Base-by-base conservation (phyloP, 148 eudicot species). In the Fallopia convolvulus region DNA sequence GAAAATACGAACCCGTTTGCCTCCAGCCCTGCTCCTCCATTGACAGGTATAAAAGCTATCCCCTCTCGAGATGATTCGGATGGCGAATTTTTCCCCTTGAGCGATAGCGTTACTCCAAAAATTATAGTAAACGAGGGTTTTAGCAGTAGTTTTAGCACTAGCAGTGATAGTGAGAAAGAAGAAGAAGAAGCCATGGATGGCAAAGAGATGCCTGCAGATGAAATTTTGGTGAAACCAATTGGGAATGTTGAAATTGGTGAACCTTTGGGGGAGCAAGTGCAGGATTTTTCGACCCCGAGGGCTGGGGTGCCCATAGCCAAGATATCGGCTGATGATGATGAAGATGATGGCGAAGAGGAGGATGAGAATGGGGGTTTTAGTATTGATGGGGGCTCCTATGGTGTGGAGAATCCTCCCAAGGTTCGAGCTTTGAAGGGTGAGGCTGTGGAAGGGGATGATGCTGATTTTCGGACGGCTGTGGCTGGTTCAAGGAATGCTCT, bases 131-230 rank as follows among this genome's bases (percentile, higher is more conserved):
- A 50, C 78, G 72, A 53, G 50, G 75, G 75, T 72, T 72, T 46
- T 72, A 55, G 49, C 17, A 78, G 21, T 60, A 71, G 13, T 52
- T 47, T 17, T 77, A 81, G 72, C 56, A 48, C 70, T 48, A 60
- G 77, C 40, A 47, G 77, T 44, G 44, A 83, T 74, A 82, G 72
- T 77, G 80, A 65, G 13, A 75, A 66, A 23, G 49, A 61, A 49
- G 77, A 75, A 32, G 70, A 44, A 17, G 56, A 60, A 21, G 1
- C 82, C 76, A 78, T 79, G 78, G 86, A 88, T 76, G 91, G 89
- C 40, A 81, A 82, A 20, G 92, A 85, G 77, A 88, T 82, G 65
- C 86, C 87, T 50, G 90, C 82, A 40, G 50, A 30, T 48, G 61
- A 23, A 15, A 48, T 68, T 40, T 44, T 75, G 32, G 79, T 70